Conservation (phyloP, 2,329 filamentous ascomycete species). For the Alternaria incomplexa region DNA sequence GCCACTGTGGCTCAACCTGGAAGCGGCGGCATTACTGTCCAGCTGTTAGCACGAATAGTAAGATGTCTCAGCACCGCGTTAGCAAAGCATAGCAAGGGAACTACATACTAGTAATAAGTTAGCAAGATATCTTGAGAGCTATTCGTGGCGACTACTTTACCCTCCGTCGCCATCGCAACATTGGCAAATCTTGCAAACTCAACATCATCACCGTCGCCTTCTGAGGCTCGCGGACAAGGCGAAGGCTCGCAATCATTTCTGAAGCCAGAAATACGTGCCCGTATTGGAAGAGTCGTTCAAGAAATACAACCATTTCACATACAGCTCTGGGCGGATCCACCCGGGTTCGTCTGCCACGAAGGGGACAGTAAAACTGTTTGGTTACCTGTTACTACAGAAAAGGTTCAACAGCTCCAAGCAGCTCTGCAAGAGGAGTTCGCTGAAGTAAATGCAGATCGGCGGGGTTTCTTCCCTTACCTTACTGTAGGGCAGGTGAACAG, state of each 20-base stretch:
- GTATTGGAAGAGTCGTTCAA: conserved; percentile 27
- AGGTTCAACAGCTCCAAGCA: conserved; percentile 27
- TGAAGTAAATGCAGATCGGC: conserved; percentile 27
- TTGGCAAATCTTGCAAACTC: not conserved
- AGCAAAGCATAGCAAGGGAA: no score
- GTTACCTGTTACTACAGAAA: conserved; percentile 25
- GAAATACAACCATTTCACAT: conserved; percentile 25
- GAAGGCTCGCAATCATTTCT: conserved; percentile 5
- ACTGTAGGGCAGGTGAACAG: conserved; percentile 34
- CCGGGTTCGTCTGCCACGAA: conserved; percentile 24
- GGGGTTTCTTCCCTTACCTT: conserved; percentile 34
- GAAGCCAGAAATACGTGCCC: conserved; percentile 26
- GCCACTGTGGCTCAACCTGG: conserved; percentile 2
- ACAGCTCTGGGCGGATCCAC: conserved; percentile 24
- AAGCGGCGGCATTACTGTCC: not conserved
- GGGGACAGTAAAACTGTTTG: conserved; percentile 32
- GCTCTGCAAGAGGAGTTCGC: conserved; percentile 34
- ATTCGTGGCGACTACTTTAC: no score
- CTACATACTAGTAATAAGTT: no score
- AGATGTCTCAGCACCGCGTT: no score
- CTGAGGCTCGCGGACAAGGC: conserved; percentile 12
- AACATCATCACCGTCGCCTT: conserved; percentile 15
- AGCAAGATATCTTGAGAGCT: no score
- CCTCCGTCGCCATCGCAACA: not conserved
- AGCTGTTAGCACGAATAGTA: no score